phyloP scores from a whole-genome alignment of 208 protist genomes.

The Cochliopodium minus region DNA sequence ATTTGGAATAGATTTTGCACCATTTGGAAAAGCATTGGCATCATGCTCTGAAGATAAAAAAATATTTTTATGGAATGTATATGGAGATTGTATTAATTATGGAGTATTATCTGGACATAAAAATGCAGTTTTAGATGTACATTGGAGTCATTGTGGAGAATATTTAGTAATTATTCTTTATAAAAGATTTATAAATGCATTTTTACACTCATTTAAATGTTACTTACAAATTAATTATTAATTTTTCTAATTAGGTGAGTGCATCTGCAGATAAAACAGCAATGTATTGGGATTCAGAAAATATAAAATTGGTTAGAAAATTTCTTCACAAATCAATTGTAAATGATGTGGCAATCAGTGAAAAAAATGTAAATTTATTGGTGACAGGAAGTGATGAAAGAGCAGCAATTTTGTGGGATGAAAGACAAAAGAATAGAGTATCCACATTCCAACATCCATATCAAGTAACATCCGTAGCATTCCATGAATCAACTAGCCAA shows the following conservation, averaged over 20 bases:
- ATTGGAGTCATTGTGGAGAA: background rate
- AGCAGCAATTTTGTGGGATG: constrained; percentile 10
- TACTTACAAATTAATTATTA: too few relatives aligned
- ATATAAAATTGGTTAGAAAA: background rate
- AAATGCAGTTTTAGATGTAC: constrained; percentile 13
- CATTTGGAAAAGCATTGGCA: constrained; percentile 5
- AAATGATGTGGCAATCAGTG: background rate
- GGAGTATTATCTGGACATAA: constrained; percentile 9
- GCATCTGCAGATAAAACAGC: constrained; percentile 17
- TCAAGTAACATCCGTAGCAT: background rate
- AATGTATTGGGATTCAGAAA: constrained; percentile 9
- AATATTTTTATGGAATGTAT: constrained; percentile 19
- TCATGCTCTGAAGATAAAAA: constrained; percentile 8
- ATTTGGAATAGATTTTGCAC: constrained; percentile 1
- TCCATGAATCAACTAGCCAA: background rate
- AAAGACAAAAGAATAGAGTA: constrained; percentile 9
- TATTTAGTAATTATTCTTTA: too few relatives aligned
- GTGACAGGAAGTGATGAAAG: constrained; percentile 11
- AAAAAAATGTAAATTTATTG: background rate
- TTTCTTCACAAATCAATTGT: constrained; percentile 16
- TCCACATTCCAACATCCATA: background rate
- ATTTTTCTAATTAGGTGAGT: too few relatives aligned
- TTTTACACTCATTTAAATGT: too few relatives aligned
- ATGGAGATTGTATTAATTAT: constrained; percentile 12
- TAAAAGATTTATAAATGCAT: too few relatives aligned